Evolutionary conservation across 441 rosid genomes (phyloP), one percentile per base, ranked within the genome.

Genomic region (Mallotus repandus): DNA sequence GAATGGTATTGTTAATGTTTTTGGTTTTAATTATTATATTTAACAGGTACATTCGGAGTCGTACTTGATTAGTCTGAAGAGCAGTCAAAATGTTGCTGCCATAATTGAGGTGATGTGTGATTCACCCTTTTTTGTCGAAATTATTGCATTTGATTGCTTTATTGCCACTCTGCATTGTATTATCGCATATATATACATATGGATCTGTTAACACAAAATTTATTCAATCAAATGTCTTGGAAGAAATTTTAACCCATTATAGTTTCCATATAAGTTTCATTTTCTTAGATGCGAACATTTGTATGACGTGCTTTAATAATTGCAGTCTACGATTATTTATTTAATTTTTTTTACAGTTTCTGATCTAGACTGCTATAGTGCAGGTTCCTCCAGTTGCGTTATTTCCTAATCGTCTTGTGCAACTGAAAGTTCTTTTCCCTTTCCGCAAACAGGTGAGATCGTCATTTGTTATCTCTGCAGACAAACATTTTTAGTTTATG

Each of bases 381-480:
- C 82, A 94, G 99, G 94, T 94, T 70, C 93, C 98, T 73, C 98
- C 97, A 16, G 85, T 89, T 76, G 95, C 96, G 41, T 11, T 89
- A 1, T 74, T 95, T 18, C 99, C 99, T 38, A 91, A 93, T 80
- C 88, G 76, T 75, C 83, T 95, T 68, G 87, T 95, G 78, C 93
- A 90, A 85, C 76, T 73, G 82, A 91, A 90, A 74, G 91, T 91
- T 83, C 97, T 95, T 67, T 80, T 76, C 69, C 99, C 97, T 9
- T 91, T 95, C 71, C 84, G 96, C 63, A 89, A 82, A 80, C 99
- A 95, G 92, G 99, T 90, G 7, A 69, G 72, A 35, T 50, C 62
- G 11, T 57, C 43, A 21, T 76, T 46, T 38, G 9, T 56, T 38
- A n/a, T 45, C 10, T 32, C 38, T 50, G 56, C 81, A 56, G 9